Evolutionary conservation across 2,329 filamentous ascomycete genomes (phyloP).

Genomic region (Dryadomyces quercus-mongolicae): DNA sequence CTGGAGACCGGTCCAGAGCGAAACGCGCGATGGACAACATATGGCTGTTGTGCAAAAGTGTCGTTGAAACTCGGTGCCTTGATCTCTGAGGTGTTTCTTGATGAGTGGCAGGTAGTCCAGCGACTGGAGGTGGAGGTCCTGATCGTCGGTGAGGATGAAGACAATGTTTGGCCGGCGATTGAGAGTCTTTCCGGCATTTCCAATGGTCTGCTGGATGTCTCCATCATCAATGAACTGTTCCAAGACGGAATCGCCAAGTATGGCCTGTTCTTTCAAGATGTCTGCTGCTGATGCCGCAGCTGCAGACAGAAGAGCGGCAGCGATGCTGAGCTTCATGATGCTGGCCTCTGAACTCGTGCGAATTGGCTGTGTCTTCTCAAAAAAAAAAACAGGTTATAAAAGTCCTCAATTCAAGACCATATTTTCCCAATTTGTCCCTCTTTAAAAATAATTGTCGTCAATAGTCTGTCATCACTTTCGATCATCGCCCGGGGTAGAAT

Average conservation of each 20-base stretch:
- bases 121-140: constrained; percentile 49
- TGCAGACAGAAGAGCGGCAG: not conserved
- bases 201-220: not conserved
- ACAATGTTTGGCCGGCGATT: constrained; percentile 11
- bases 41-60: constrained; percentile 57
- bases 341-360: not conserved
- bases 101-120: constrained; percentile 44
- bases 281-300: not conserved
- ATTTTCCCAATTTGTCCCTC: too few relatives aligned
- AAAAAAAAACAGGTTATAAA: too few relatives aligned
- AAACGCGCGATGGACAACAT: constrained; percentile 57
- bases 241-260: too few relatives aligned
- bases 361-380: not conserved
- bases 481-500: not conserved
- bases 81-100: constrained; percentile 28
- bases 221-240: not conserved
- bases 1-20: constrained; percentile 51
- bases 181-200: not conserved
- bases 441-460: too few relatives aligned
- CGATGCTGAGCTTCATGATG: not conserved
- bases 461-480: too few relatives aligned
- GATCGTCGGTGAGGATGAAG: constrained; percentile 53
- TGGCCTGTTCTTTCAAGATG: too few relatives aligned
- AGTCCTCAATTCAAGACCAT: too few relatives aligned
- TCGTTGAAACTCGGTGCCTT: constrained; percentile 46